phyloP scores from a whole-genome alignment of 805 yeast genomes.

The Ogataea haglerorum region DNA sequence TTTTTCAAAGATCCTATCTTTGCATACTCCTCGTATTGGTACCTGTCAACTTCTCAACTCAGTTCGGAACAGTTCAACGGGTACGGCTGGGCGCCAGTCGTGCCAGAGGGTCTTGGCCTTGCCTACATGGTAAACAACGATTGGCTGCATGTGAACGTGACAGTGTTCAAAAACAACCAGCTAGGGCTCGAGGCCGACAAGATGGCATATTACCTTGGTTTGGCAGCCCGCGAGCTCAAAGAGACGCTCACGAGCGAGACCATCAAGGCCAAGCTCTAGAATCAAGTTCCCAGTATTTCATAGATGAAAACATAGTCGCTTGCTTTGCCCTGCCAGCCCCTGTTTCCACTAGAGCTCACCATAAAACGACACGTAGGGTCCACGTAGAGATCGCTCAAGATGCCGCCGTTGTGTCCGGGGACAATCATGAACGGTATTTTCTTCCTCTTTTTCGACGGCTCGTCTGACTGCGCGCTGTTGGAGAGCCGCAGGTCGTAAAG shows the following conservation, averaged over 20 bases:
- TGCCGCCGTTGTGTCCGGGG: slow-evolving; percentile 97
- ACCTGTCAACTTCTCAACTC: slow-evolving; percentile 82
- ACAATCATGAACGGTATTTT: slow-evolving; percentile 80
- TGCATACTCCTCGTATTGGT: slow-evolving; percentile 79
- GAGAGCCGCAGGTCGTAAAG: slow-evolving; percentile 65
- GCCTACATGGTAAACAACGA: slow-evolving; percentile 90
- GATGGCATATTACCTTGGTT: slow-evolving; percentile 64
- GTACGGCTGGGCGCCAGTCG: slow-evolving; percentile 95
- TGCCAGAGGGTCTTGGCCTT: slow-evolving; percentile 88
- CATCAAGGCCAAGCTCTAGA: slow-evolving; percentile 24
- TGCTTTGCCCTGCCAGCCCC: slow-evolving; percentile 89
- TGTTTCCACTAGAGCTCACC: slow-evolving; percentile 87
- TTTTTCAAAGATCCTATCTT: slow-evolving; percentile 75
- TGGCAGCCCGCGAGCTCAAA: slow-evolving; percentile 79
- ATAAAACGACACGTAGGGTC: slow-evolving; percentile 87
- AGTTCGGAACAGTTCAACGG: slow-evolving; percentile 83
- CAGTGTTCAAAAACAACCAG: slow-evolving; percentile 62
- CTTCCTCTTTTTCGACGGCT: slow-evolving; percentile 27
- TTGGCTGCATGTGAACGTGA: slow-evolving; percentile 81
- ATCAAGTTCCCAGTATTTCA: slow-evolving; percentile 53
- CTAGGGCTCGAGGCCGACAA: slow-evolving; percentile 52
- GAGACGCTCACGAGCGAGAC: slow-evolving; percentile 45
- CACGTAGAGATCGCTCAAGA: slow-evolving; percentile 67
- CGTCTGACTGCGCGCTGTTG: slow-evolving; percentile 10
- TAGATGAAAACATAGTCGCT: slow-evolving; percentile 81